phyloP scores from a whole-genome alignment of 257 asterid species.

The Pogostemon cablin region DNA sequence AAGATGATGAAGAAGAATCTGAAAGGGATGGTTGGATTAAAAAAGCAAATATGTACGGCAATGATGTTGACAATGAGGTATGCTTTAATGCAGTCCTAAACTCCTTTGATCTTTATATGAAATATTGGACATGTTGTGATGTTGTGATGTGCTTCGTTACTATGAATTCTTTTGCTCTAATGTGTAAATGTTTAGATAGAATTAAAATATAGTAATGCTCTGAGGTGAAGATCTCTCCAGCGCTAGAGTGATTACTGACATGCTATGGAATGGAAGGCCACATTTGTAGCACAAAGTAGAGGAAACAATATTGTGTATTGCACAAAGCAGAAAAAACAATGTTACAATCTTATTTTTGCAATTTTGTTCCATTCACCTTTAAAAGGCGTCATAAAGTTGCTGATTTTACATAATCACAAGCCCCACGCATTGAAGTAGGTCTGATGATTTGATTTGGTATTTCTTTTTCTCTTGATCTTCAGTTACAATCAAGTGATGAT shows the following conservation, averaged over 20 bases:
- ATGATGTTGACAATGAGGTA: slow-evolving; percentile 61
- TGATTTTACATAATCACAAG: slow-evolving; percentile 5
- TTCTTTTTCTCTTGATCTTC: slow-evolving; percentile 29
- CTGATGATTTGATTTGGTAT: slow-evolving; percentile 25
- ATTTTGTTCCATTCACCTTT: not conserved
- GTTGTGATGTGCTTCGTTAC: not conserved
- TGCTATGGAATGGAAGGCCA: slow-evolving; percentile 2
- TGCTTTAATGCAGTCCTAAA: slow-evolving; percentile 22
- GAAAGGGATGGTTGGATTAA: slow-evolving; percentile 58
- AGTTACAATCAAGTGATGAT: slow-evolving; percentile 76
- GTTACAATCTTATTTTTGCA: not conserved
- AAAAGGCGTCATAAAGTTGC: not conserved
- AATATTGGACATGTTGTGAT: not conserved
- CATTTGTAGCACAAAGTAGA: not conserved
- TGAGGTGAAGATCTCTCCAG: slow-evolving; percentile 19
- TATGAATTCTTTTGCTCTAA: not conserved
- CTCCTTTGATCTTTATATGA: slow-evolving; percentile 18
- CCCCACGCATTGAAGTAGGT: slow-evolving; percentile 7
- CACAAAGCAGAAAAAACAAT: slow-evolving; percentile 14
- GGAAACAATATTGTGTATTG: slow-evolving; percentile 7
- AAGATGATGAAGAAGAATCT: slow-evolving; percentile 59
- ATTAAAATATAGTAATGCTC: not conserved
- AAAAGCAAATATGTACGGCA: slow-evolving; percentile 45
- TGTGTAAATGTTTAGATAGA: not conserved
- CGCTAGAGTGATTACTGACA: not conserved